Evolutionary conservation across 2,329 filamentous ascomycete genomes (phyloP), one percentile per base, ranked within the genome.

Genomic region (Lasiodiplodia theobromae): DNA sequence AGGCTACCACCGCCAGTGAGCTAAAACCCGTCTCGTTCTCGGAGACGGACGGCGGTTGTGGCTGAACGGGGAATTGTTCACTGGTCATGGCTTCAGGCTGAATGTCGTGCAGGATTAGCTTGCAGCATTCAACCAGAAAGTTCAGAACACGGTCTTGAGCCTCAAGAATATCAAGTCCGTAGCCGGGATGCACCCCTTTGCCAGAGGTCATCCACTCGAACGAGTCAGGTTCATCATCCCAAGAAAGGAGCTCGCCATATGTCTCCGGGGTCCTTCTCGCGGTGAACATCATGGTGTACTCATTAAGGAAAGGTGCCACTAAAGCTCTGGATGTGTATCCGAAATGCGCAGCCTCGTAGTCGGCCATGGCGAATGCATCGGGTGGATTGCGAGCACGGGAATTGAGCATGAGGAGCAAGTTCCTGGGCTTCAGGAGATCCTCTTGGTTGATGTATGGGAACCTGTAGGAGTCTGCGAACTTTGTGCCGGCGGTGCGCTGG

Each of bases 381-480:
- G 87, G 87, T 0, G 72, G 69, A 67, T 86, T 72, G 0, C 84
- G 81, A 5, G 80, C 86, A 7, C 87, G 80, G 0, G 86, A 75
- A 67, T 87, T 86, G 12, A 90, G 73, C 23, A 89, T 77, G 7
- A 89, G 74, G 0, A 81, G 78, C 10, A 90, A 72, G 0, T 76
- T 69, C 58, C 82, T 84, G 0, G 81, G 74, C 25, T 82, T 78
- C 0, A 72, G 64, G 0, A 90, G 77, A 71, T 89, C 87, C 67
- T 89, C 85, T 51, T 86, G 78, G 71, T 89, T 90, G 73, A 89
- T 83, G 56, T 84, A 80, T 0, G 87, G 87, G 80, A 82, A 88
- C 52, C 86, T 74, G 69, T 77, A 87, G 10, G 76, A 66, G 6
- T 82, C 78, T 10, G 31, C 10, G 34, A 51, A 16, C 28, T 44